phyloP scores from a whole-genome alignment of 345 rosid species.

The Bruguiera sexangula region DNA sequence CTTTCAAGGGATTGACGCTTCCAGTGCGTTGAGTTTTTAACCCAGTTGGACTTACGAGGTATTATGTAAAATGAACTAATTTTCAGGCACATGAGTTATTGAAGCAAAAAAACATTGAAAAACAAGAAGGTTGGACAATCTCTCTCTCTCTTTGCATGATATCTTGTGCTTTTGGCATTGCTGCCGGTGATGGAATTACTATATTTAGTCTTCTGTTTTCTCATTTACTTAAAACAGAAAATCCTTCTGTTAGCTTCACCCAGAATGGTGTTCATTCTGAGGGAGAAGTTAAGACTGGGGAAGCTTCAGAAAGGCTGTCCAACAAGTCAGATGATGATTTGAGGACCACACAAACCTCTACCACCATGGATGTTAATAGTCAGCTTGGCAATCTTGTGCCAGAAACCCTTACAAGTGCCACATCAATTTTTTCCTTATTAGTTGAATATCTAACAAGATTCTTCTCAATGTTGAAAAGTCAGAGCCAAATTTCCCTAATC shows the following conservation, averaged over 20 bases:
- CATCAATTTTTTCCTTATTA: constrained; percentile 21
- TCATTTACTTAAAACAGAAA: constrained; percentile 28
- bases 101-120: constrained; percentile 67
- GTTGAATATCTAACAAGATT: constrained; percentile 39
- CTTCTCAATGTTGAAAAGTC: constrained; percentile 45
- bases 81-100: constrained; percentile 74
- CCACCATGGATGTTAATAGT: constrained; percentile 23
- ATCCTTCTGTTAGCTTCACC: constrained; percentile 23
- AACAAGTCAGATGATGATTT: constrained; percentile 20
- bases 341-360: constrained; percentile 21
- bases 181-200: background rate
- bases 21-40: background rate
- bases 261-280: constrained; percentile 30
- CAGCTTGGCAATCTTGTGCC: constrained; percentile 22
- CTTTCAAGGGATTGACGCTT: background rate
- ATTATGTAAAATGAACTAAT: background rate
- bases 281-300: constrained; percentile 28
- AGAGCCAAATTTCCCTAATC: constrained; percentile 52
- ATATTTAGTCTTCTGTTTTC: constrained; percentile 3
- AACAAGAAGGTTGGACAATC: constrained; percentile 41
- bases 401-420: constrained; percentile 27
- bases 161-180: background rate
- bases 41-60: background rate
- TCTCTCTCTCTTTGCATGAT: background rate
- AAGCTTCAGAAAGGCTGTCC: constrained; percentile 34